Evolutionary conservation across 306 rosid species (phyloP).

Genomic region (Casuarina glauca): DNA sequence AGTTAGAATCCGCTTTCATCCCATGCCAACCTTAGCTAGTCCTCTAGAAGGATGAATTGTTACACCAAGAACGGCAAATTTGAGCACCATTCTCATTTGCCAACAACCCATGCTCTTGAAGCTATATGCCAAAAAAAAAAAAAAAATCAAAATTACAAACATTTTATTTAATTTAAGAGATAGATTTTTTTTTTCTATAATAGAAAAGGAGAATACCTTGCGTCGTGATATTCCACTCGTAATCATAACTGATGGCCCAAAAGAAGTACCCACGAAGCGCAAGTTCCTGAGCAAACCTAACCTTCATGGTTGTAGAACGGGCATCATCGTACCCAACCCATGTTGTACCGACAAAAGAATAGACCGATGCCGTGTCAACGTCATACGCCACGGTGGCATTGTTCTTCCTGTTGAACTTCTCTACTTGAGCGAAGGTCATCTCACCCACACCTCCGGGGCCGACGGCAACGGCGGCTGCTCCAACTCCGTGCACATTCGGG

Average conservation of each 20-base stretch:
- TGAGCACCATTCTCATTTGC: neutral
- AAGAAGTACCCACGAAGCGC: slow-evolving; percentile 77
- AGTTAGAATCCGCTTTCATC: too few species aligned
- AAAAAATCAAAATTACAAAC: neutral
- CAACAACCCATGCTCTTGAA: slow-evolving; percentile 41
- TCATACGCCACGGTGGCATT: slow-evolving; percentile 35
- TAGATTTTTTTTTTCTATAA: too few species aligned
- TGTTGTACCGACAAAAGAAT: slow-evolving; percentile 31
- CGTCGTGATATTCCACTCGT: slow-evolving; percentile 30
- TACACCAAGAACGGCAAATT: too few species aligned
- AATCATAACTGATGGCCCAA: slow-evolving; percentile 64
- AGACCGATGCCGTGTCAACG: slow-evolving; percentile 30
- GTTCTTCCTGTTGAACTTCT: slow-evolving; percentile 2
- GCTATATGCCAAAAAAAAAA: slow-evolving; percentile 15
- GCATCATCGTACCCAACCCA: slow-evolving; percentile 67
- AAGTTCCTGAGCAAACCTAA: slow-evolving; percentile 65
- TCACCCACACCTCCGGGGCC: slow-evolving; percentile 60
- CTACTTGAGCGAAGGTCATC: slow-evolving; percentile 20
- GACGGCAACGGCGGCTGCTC: slow-evolving; percentile 41
- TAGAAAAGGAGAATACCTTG: slow-evolving; percentile 32
- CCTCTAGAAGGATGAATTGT: too few species aligned
- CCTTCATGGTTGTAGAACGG: slow-evolving; percentile 31
- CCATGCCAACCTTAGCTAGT: too few species aligned
- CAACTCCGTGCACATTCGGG: slow-evolving; percentile 38
- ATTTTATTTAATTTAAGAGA: neutral